Conservation (phyloP, 805 yeast species). For the Naumovozyma castellii region DNA sequence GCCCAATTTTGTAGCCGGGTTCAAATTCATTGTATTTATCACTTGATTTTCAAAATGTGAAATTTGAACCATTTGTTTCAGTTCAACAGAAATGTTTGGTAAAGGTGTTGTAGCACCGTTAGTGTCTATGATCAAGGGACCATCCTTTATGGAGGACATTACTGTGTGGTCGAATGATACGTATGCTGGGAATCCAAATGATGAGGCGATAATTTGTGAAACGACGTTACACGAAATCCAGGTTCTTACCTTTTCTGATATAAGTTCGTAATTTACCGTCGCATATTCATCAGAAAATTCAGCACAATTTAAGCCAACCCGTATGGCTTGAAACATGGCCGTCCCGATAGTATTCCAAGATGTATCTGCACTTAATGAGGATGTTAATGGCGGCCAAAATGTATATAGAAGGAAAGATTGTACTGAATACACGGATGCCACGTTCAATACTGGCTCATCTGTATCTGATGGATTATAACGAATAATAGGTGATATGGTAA, state of each 20-base stretch:
- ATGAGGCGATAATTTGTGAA: constrained; percentile 80
- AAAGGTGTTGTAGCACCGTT: neutral
- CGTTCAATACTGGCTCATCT: constrained; percentile 76
- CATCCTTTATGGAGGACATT: constrained; percentile 36
- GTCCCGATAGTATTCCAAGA: constrained; percentile 93
- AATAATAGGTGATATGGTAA: constrained; percentile 83
- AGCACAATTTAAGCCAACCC: constrained; percentile 84
- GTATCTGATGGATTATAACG: constrained; percentile 69
- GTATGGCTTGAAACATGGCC: constrained; percentile 84
- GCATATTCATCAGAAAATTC: constrained; percentile 51
- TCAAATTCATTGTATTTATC: constrained; percentile 64
- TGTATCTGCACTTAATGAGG: constrained; percentile 89
- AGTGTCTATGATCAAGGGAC: neutral
- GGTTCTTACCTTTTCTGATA: constrained; percentile 74
- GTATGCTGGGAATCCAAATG: constrained; percentile 92
- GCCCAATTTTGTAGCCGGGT: constrained; percentile 57
- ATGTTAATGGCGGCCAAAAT: constrained; percentile 92
- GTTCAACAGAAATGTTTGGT: constrained; percentile 41
- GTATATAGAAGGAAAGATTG: constrained; percentile 86
- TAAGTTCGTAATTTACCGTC: constrained; percentile 31
- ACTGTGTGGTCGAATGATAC: constrained; percentile 73
- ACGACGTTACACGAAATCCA: constrained; percentile 93
- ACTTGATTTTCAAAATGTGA: constrained; percentile 82
- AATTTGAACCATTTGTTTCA: constrained; percentile 71
- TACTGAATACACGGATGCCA: constrained; percentile 85